Percentiles rank a stretch among this genome's conserved stretches.
These are phyloP conservation scores for Tylopilus subfusipes DNA, from an alignment of 768 basidiomycete species.

Conservation along the genomic window DNA sequence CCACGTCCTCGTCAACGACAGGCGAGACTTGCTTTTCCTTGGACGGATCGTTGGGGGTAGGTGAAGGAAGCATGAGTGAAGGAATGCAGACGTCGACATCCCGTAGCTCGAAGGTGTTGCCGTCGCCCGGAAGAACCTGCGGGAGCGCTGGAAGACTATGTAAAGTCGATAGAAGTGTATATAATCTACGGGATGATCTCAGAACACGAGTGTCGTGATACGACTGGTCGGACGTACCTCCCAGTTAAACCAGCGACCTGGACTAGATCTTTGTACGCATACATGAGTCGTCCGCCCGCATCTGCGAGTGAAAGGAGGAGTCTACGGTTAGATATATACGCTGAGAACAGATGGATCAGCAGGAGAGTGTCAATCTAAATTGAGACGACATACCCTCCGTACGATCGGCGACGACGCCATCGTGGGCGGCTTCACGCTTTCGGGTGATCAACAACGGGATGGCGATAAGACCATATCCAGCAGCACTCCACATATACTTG, in stretches of 20 bases:
- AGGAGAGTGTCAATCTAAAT: not conserved
- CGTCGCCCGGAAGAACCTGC: constrained; percentile 28
- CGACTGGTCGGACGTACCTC: constrained; percentile 13
- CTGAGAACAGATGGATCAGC: constrained; percentile 29
- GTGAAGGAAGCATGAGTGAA: constrained; percentile 2
- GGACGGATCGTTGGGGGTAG: not conserved
- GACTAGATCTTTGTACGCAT: constrained; percentile 91
- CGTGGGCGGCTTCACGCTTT: constrained; percentile 16
- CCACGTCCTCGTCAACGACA: constrained; percentile 13
- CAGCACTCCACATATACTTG: constrained; percentile 94
- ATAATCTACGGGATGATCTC: constrained; percentile 50
- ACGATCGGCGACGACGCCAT: constrained; percentile 42
- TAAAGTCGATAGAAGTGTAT: constrained; percentile 80
- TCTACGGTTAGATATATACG: constrained; percentile 91
- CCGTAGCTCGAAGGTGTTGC: constrained; percentile 54
- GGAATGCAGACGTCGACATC: constrained; percentile 75
- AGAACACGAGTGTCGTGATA: not conserved
- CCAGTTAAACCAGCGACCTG: constrained; percentile 94
- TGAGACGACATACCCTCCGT: constrained; percentile 43
- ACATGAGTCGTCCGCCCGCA: constrained; percentile 94
- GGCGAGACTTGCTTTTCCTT: constrained; percentile 2
- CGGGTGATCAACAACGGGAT: constrained; percentile 81
- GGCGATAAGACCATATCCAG: constrained; percentile 87
- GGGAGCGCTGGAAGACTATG: constrained; percentile 66
- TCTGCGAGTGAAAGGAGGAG: constrained; percentile 93